Evolutionary conservation across 2,329 filamentous ascomycete species (phyloP).

Genomic region (Sporothrix protearum): DNA sequence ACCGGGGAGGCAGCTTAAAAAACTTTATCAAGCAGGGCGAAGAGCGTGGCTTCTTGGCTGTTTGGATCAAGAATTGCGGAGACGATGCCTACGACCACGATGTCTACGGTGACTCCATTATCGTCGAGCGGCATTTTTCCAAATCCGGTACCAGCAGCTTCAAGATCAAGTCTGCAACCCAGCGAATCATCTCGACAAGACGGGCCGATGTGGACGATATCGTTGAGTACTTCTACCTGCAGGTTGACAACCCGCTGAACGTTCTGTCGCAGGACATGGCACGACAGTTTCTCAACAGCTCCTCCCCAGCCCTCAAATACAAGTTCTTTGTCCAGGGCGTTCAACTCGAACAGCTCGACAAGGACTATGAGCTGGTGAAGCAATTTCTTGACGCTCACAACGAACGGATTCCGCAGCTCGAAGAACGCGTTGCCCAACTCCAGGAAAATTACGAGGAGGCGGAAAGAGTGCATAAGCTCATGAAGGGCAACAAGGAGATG

Average conservation of each 20-base stretch:
- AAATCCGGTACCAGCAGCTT: constrained; percentile 73
- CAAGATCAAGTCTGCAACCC: constrained; percentile 74
- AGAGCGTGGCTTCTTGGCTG: constrained; percentile 70
- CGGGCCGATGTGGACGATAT: constrained; percentile 88
- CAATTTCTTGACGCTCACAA: constrained; percentile 73
- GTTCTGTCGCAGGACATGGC: constrained; percentile 94
- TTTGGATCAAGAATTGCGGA: constrained; percentile 88
- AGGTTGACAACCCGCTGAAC: constrained; percentile 96
- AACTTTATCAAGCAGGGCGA: constrained; percentile 83
- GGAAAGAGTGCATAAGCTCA: constrained; percentile 59
- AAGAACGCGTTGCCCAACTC: constrained; percentile 62
- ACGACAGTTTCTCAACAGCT: constrained; percentile 84
- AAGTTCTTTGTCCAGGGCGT: constrained; percentile 95
- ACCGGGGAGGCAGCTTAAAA: constrained; percentile 84
- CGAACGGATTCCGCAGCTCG: constrained; percentile 56
- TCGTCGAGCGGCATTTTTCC: constrained; percentile 86
- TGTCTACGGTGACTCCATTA: constrained; percentile 77
- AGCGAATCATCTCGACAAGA: constrained; percentile 72
- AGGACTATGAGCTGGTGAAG: constrained; percentile 81
- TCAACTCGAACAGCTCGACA: constrained; percentile 85
- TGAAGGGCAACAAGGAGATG: constrained; percentile 64
- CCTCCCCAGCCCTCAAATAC: constrained; percentile 81
- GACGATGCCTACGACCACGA: constrained; percentile 79
- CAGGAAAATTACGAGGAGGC: constrained; percentile 58
- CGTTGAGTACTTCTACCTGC: constrained; percentile 85